Evolutionary conservation across 306 rosid species (phyloP), one percentile per base, ranked within the genome.

Genomic region (Arachis stenosperma): DNA sequence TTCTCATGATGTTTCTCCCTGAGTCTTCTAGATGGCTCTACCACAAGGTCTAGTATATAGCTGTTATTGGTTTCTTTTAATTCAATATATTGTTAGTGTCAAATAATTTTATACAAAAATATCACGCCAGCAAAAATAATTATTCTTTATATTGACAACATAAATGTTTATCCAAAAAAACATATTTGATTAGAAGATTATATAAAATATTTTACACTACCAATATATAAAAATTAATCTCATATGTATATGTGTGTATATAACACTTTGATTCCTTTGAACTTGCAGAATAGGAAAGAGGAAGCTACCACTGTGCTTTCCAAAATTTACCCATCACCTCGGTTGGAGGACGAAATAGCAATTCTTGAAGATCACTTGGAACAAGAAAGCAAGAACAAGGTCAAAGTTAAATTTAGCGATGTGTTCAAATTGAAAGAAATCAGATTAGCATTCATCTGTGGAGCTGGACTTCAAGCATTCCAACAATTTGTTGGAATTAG

Each of bases 1-100:
- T 40, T 22, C 83, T 81, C 65, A 88, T 90, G 93, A 27, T 78
- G 9, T 85, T 50, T 69, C 79, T 90, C 65, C 97, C 97, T 6
- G 97, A 90, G 78, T 90, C 97, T 56, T 91, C 96, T 0, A 81
- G 93, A 62, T 90, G 97, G 97, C 97, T 90, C 47, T 90, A 79
- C 69, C 67, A 86, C 84, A 83, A 85, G 87, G 92, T 42, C 37
- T 33, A 33, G 2, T 0, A 33, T 3, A 33, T 33, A 33, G 2
- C 4, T 1, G 37, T 33, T 33, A 3, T 33, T 33, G 2, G n/a
- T 33, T 33, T 33, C 37, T 33, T 33, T 33, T 2, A 2, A 33
- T 33, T 33, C 37, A 33, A 33, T 2, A 33, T 42, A 42, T 0
- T 17, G 22, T 17, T 17, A 17, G 22, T 17, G 22, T 17, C 1